A percentile compares a stretch with the other conserved stretches of the same genome.
These are phyloP conservation scores for Trypanosoma theileri DNA, from an alignment of 208 protist genomes.

Conservation along the genomic window DNA sequence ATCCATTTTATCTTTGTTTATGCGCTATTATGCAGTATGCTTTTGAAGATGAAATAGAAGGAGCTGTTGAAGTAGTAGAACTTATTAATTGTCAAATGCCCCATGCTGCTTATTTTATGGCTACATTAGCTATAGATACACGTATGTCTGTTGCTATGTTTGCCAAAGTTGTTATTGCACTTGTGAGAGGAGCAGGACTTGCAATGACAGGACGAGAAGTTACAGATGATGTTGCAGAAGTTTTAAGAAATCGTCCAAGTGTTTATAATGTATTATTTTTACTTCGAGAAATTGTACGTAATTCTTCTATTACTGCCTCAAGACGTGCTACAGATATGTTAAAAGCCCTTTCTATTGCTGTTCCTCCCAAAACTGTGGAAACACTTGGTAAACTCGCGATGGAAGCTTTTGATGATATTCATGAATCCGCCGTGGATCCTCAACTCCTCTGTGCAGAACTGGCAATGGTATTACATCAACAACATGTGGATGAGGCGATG, in stretches of 20 bases:
- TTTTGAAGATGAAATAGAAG: constrained; percentile 81
- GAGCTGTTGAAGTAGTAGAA: constrained; percentile 73
- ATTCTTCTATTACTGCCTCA: constrained; percentile 77
- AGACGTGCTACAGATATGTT: constrained; percentile 80
- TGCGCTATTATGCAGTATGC: constrained; percentile 78
- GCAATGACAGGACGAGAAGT: constrained; percentile 80
- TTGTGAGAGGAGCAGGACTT: constrained; percentile 78
- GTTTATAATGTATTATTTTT: constrained; percentile 91
- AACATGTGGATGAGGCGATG: constrained; percentile 81
- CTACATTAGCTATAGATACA: constrained; percentile 76
- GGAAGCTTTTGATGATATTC: constrained; percentile 76
- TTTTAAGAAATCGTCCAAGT: constrained; percentile 61
- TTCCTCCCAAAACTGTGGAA: constrained; percentile 77
- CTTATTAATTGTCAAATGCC: constrained; percentile 89
- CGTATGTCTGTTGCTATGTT: constrained; percentile 90
- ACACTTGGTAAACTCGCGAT: constrained; percentile 78
- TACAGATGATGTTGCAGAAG: constrained; percentile 70
- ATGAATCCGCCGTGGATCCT: constrained; percentile 50
- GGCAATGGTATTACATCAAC: constrained; percentile 89
- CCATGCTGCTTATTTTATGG: constrained; percentile 87
- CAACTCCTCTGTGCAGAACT: constrained; percentile 89
- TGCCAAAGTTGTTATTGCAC: constrained; percentile 82
- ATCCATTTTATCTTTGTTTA: constrained; percentile 87
- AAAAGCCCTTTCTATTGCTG: constrained; percentile 75
- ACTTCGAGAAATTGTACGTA: constrained; percentile 84